These are phyloP conservation scores for Blastobotrys malaysiensis DNA, from an alignment of 1,139 yeast species.

Conservation along the genomic window DNA sequence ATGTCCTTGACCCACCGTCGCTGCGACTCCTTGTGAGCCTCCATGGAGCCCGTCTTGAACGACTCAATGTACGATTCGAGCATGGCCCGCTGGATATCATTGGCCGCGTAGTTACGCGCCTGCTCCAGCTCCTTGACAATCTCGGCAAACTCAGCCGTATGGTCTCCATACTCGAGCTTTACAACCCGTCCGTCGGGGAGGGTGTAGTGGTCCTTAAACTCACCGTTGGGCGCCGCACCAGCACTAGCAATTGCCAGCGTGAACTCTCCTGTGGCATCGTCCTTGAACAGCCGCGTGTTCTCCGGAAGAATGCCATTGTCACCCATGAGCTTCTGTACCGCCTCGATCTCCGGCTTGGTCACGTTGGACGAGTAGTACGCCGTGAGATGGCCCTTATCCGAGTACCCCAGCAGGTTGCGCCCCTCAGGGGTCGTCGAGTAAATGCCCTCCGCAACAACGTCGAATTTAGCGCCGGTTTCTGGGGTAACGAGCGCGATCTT, in stretches of 20 bases:
- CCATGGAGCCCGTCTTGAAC: conserved; percentile 76
- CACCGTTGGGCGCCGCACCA: conserved; percentile 22
- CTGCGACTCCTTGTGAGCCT: conserved; percentile 80
- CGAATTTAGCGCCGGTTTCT: conserved; percentile 39
- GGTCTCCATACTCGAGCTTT: conserved; percentile 64
- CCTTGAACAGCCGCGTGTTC: conserved; percentile 59
- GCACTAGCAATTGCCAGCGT: conserved; percentile 31
- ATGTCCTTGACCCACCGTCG: conserved; percentile 83
- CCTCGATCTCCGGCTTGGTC: conserved; percentile 57
- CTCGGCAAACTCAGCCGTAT: conserved; percentile 52
- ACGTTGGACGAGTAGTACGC: conserved; percentile 59
- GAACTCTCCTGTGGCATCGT: conserved; percentile 31
- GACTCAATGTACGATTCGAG: conserved; percentile 60
- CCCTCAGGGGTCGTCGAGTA: conserved; percentile 46
- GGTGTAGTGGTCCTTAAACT: conserved; percentile 20
- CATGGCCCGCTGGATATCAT: conserved; percentile 65
- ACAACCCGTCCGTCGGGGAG: conserved; percentile 38
- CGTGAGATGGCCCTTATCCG: conserved; percentile 68
- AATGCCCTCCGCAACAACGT: conserved; percentile 43
- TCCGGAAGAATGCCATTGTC: conserved; percentile 68
- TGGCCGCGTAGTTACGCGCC: conserved; percentile 64
- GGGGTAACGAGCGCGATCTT: conserved; percentile 40
- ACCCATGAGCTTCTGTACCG: conserved; percentile 60
- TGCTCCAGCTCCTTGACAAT: conserved; percentile 51
- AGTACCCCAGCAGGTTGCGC: conserved; percentile 64